Conservation (phyloP, 345 rosid genomes). For the Salix dunnii region DNA sequence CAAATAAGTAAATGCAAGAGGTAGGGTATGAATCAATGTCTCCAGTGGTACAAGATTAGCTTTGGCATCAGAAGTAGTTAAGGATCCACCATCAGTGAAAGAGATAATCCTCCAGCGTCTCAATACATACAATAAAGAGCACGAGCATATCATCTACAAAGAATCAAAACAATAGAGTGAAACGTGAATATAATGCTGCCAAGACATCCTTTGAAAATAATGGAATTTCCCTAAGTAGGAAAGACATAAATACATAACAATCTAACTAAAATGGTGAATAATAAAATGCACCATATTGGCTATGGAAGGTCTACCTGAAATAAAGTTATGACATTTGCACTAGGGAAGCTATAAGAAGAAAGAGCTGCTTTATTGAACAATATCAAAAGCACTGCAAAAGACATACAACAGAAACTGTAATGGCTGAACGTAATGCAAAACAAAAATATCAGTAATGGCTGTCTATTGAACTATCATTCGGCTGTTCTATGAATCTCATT, state of each 20-base stretch:
- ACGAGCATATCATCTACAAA: slow-evolving; percentile 73
- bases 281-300: background rate
- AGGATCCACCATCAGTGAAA: slow-evolving; percentile 58
- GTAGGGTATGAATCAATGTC: slow-evolving; percentile 72
- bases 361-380: slow-evolving; percentile 98
- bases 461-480: background rate
- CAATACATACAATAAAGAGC: slow-evolving; percentile 62
- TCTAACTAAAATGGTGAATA: background rate
- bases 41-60: slow-evolving; percentile 53
- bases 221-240: background rate
- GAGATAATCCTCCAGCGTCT: slow-evolving; percentile 66
- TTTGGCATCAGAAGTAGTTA: slow-evolving; percentile 39
- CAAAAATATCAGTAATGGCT: background rate
- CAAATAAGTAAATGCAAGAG: slow-evolving; percentile 75
- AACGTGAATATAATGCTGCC: background rate
- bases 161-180: background rate
- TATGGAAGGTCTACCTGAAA: slow-evolving; percentile 54
- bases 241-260: background rate
- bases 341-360: slow-evolving; percentile 82
- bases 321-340: slow-evolving; percentile 83
- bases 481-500: background rate
- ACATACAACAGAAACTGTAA: background rate
- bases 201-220: background rate
- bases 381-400: slow-evolving; percentile 71
- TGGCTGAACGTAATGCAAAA: background rate